These are phyloP conservation scores for Candida jianshihensis DNA, from an alignment of 805 yeast genomes.

Conservation along the genomic window DNA sequence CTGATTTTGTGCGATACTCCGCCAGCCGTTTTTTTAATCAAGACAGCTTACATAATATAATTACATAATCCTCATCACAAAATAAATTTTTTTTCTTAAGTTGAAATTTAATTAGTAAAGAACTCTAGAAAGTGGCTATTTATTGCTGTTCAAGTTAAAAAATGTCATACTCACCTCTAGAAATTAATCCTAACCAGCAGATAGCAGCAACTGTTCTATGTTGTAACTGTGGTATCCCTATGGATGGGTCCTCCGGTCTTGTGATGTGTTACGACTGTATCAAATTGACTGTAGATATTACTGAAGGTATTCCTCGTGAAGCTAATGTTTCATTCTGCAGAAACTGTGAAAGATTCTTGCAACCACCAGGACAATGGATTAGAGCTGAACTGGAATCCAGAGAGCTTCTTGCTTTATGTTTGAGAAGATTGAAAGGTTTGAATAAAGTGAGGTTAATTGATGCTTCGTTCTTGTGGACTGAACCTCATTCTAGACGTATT, in stretches of 20 bases:
- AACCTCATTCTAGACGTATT: slow-evolving; percentile 95
- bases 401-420: slow-evolving; percentile 84
- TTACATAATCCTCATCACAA: no score
- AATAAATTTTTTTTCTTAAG: no score
- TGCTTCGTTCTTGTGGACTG: slow-evolving; percentile 97
- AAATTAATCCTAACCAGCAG: slow-evolving; percentile 26
- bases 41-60: no score
- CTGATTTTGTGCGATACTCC: no score
- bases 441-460: slow-evolving; percentile 81
- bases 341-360: slow-evolving; percentile 92
- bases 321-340: slow-evolving; percentile 91
- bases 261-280: slow-evolving; percentile 98
- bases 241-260: slow-evolving; percentile 89
- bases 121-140: no score
- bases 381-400: slow-evolving; percentile 86
- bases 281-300: slow-evolving; percentile 85
- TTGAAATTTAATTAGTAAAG: no score
- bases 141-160: no score
- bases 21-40: no score
- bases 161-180: slow-evolving; percentile 33
- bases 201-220: slow-evolving; percentile 82
- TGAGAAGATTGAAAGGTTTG: slow-evolving; percentile 82
- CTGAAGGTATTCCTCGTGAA: slow-evolving; percentile 92
- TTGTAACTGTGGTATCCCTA: slow-evolving; percentile 97
- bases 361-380: slow-evolving; percentile 94